These are phyloP conservation scores for Botrytis cinerea DNA, from an alignment of 2,329 filamentous ascomycete species.

Conservation along the genomic window DNA sequence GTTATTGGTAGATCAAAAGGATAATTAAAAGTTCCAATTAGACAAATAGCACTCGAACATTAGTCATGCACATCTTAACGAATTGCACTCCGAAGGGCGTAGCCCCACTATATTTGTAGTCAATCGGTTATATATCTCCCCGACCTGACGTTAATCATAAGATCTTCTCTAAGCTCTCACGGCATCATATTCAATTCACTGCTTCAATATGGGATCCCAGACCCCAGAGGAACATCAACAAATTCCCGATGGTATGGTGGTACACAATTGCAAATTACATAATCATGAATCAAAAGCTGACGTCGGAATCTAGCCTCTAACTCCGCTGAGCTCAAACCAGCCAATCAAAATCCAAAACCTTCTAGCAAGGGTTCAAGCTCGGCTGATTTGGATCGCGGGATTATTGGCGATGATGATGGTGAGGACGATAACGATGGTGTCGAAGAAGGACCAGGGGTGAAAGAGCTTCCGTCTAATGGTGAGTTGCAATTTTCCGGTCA, in stretches of 20 bases:
- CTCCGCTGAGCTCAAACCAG: constrained; percentile 30
- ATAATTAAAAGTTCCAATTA: background rate
- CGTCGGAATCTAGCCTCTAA: constrained; percentile 25
- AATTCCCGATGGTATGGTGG: constrained; percentile 30
- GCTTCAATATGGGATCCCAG: constrained; percentile 16
- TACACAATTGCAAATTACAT: background rate
- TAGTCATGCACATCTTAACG: background rate
- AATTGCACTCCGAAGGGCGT: background rate
- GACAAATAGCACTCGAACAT: background rate
- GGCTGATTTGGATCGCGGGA: constrained; percentile 34
- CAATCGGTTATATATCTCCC: background rate
- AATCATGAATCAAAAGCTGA: constrained; percentile 16
- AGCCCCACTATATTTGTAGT: background rate
- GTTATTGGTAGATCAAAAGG: background rate
- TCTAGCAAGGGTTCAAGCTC: constrained; percentile 28
- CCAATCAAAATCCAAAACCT: constrained; percentile 25
- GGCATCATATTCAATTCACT: background rate
- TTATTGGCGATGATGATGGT: constrained; percentile 32
- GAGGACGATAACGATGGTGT: constrained; percentile 33
- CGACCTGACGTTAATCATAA: background rate
- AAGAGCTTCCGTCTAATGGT: constrained; percentile 14
- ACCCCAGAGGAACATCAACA: constrained; percentile 15
- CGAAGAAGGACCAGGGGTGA: constrained; percentile 29
- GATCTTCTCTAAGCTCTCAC: background rate
- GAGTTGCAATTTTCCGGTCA: constrained; percentile 23